A percentile compares a stretch with the other conserved stretches of the same genome.
phyloP scores from a whole-genome alignment of 257 asterid species.

The Ophiorrhiza pumila region DNA sequence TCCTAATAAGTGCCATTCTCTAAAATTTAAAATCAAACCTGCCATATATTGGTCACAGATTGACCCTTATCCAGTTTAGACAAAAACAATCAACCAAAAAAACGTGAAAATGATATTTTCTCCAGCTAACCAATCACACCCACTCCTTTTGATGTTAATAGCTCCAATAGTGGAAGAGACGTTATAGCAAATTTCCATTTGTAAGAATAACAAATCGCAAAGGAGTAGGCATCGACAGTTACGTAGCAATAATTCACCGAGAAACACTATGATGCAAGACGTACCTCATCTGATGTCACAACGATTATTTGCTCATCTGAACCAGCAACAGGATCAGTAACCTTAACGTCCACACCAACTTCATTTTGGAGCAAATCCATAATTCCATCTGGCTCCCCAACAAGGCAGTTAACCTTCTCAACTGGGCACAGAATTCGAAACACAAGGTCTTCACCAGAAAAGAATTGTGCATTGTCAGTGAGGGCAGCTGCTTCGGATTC shows the following conservation, averaged over 20 bases:
- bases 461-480: slow-evolving; percentile 45
- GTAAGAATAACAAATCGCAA: not conserved
- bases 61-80: not conserved
- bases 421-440: slow-evolving; percentile 88
- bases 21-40: too few relatives aligned
- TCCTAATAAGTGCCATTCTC: not conserved
- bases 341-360: slow-evolving; percentile 71
- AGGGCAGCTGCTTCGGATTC: slow-evolving; percentile 48
- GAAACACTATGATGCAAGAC: slow-evolving; percentile 13
- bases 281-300: slow-evolving; percentile 85
- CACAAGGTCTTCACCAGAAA: slow-evolving; percentile 59
- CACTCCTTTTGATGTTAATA: not conserved
- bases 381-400: slow-evolving; percentile 78
- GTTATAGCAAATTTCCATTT: not conserved
- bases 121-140: not conserved
- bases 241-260: not conserved
- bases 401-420: slow-evolving; percentile 59
- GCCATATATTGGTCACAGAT: not conserved
- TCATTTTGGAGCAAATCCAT: slow-evolving; percentile 78
- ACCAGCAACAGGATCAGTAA: slow-evolving; percentile 55
- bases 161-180: not conserved
- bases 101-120: not conserved
- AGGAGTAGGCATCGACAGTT: not conserved
- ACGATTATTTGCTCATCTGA: slow-evolving; percentile 63
- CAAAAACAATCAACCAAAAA: not conserved